These are phyloP conservation scores for Cytospora paraplurivora DNA, from an alignment of 2,329 filamentous ascomycete species.

Conservation along the genomic window DNA sequence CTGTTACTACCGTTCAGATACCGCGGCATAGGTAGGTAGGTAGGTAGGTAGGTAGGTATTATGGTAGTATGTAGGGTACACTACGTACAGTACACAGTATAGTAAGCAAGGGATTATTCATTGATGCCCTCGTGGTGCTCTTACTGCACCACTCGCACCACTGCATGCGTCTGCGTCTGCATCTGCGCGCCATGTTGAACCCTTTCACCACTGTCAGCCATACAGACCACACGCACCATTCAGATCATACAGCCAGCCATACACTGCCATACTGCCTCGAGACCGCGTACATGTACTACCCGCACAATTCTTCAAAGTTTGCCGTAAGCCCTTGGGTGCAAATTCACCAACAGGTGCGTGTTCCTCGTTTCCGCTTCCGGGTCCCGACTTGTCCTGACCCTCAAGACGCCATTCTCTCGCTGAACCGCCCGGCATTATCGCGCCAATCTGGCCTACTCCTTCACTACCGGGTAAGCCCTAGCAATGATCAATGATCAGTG, in stretches of 20 bases:
- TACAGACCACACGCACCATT: too few species aligned
- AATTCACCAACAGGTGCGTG: conserved; percentile 10
- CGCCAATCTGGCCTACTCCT: too few species aligned
- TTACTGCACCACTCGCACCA: not conserved
- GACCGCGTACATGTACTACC: not conserved
- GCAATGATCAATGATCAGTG: too few species aligned
- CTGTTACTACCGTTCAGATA: not conserved
- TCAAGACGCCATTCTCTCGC: not conserved
- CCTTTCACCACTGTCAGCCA: not conserved
- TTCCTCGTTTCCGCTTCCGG: conserved; percentile 22
- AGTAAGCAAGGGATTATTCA: conserved; percentile 15
- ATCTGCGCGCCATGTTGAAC: not conserved
- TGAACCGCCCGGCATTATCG: not conserved
- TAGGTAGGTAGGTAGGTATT: not conserved
- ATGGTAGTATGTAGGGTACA: not conserved
- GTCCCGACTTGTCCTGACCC: not conserved
- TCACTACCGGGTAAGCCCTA: too few species aligned
- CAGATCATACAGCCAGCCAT: not conserved
- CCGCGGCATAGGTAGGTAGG: not conserved
- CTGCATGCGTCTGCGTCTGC: conserved; percentile 1
- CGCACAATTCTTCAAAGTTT: not conserved
- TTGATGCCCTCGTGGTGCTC: conserved; percentile 3
- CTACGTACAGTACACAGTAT: not conserved
- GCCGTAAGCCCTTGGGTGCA: not conserved
- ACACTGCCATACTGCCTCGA: not conserved